phyloP scores from a whole-genome alignment of 352 stramenopile genomes.

The Phytopythium delawarense region DNA sequence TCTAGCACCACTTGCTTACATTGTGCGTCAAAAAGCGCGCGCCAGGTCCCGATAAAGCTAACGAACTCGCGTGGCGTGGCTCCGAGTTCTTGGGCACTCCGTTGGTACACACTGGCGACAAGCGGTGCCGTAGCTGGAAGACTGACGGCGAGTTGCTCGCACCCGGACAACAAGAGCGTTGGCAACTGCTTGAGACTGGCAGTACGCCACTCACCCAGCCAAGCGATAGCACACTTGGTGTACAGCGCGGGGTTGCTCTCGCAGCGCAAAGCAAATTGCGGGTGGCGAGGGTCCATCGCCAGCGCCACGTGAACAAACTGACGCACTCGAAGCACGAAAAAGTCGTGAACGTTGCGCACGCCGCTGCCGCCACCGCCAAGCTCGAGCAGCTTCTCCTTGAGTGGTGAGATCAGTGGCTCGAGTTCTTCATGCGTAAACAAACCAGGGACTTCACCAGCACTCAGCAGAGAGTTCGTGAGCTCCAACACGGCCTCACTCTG shows the following conservation, averaged over 20 bases:
- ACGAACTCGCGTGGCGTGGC: conserved; percentile 86
- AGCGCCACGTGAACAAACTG: conserved; percentile 89
- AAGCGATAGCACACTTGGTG: conserved; percentile 88
- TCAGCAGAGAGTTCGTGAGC: conserved; percentile 90
- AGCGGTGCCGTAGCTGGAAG: conserved; percentile 50
- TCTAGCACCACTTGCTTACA: conserved; percentile 83
- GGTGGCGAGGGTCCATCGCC: conserved; percentile 63
- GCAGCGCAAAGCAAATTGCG: conserved; percentile 83
- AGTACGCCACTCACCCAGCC: conserved; percentile 91
- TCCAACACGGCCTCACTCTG: conserved; percentile 87
- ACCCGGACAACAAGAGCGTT: conserved; percentile 55
- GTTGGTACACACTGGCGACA: conserved; percentile 58
- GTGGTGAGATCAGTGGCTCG: conserved; percentile 82
- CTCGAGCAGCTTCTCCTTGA: conserved; percentile 91
- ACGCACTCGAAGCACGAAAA: conserved; percentile 89
- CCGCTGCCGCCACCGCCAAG: conserved; percentile 42
- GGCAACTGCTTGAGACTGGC: conserved; percentile 76
- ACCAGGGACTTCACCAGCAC: conserved; percentile 89
- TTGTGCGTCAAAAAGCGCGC: conserved; percentile 68
- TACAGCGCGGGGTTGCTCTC: conserved; percentile 94
- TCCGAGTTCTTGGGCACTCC: conserved; percentile 49
- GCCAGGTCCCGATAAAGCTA: conserved; percentile 82
- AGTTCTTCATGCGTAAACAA: conserved; percentile 94
- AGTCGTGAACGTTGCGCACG: conserved; percentile 90
- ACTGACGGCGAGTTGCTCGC: conserved; percentile 48